A percentile compares a stretch with the other conserved stretches of the same genome.
Conservation (phyloP, 192 early-diverging fungal genomes). For the Obelidium mucronatum region DNA sequence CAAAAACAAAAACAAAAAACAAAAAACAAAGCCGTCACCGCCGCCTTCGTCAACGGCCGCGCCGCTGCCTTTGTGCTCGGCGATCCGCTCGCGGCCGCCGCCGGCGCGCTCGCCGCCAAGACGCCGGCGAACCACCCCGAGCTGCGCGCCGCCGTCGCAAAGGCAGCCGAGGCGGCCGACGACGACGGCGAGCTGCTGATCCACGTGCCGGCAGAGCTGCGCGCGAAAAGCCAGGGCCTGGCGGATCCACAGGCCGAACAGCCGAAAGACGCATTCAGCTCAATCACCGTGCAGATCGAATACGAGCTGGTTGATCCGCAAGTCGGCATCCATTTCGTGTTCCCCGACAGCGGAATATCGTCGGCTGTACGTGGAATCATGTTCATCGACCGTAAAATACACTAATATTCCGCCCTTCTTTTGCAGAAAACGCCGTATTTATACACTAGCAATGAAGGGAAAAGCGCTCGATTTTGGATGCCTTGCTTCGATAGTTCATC, state of each 20-base stretch:
- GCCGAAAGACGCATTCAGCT: neutral
- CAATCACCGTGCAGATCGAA: constrained; percentile 38
- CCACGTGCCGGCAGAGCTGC: constrained; percentile 31
- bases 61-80: constrained; percentile 30
- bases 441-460: constrained; percentile 49
- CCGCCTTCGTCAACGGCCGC: constrained; percentile 9
- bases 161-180: constrained; percentile 33
- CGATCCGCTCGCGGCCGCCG: constrained; percentile 27
- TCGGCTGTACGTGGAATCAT: constrained; percentile 28
- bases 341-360: constrained; percentile 35
- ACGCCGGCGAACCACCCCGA: constrained; percentile 36
- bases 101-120: constrained; percentile 9
- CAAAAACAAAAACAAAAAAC: no score
- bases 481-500: constrained; percentile 53
- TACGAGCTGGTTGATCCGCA: constrained; percentile 40
- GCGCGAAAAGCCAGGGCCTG: neutral
- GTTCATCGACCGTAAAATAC: neutral
- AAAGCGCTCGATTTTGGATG: constrained; percentile 52
- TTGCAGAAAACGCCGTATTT: constrained; percentile 50
- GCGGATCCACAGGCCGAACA: neutral
- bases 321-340: constrained; percentile 44
- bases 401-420: neutral
- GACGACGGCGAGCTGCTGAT: constrained; percentile 53
- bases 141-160: constrained; percentile 35
- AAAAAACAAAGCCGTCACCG: neutral